phyloP scores from a whole-genome alignment of 2,329 filamentous ascomycete genomes.

The Epichloe uncinata region DNA sequence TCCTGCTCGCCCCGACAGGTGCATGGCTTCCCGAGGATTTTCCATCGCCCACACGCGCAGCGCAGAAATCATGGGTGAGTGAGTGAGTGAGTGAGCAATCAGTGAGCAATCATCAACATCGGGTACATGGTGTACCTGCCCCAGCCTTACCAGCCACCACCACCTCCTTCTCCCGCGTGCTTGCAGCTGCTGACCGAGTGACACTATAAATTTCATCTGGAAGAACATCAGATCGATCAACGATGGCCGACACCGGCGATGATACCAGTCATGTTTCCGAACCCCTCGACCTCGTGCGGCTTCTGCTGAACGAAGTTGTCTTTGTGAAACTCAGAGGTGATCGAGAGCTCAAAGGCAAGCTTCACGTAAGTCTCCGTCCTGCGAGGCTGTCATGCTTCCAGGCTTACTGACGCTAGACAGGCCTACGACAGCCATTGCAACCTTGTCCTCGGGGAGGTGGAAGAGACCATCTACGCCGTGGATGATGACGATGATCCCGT shows the following conservation, averaged over 20 bases:
- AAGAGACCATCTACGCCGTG: slow-evolving; percentile 90
- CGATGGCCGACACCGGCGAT: slow-evolving; percentile 76
- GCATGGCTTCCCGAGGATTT: background rate
- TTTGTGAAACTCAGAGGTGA: slow-evolving; percentile 96
- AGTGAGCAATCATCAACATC: background rate
- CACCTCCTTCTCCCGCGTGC: background rate
- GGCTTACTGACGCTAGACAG: slow-evolving; percentile 30
- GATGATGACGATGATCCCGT: slow-evolving; percentile 94
- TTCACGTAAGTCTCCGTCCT: slow-evolving; percentile 51
- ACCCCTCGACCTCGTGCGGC: slow-evolving; percentile 87
- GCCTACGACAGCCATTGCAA: slow-evolving; percentile 99
- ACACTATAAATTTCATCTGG: background rate
- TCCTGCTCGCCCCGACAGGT: background rate
- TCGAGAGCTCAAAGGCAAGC: slow-evolving; percentile 82
- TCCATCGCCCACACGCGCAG: background rate
- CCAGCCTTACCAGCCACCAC: background rate
- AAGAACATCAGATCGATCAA: background rate
- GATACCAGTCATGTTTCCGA: slow-evolving; percentile 64
- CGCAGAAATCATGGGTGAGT: slow-evolving; percentile 1
- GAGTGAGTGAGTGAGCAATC: background rate
- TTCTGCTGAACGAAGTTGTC: slow-evolving; percentile 89
- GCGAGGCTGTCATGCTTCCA: no score
- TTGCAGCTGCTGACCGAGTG: background rate
- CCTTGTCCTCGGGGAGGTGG: slow-evolving; percentile 85
- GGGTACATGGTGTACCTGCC: background rate